Conservation (phyloP, 2,329 filamentous ascomycete species). For the Colletotrichum ledebouriae region DNA sequence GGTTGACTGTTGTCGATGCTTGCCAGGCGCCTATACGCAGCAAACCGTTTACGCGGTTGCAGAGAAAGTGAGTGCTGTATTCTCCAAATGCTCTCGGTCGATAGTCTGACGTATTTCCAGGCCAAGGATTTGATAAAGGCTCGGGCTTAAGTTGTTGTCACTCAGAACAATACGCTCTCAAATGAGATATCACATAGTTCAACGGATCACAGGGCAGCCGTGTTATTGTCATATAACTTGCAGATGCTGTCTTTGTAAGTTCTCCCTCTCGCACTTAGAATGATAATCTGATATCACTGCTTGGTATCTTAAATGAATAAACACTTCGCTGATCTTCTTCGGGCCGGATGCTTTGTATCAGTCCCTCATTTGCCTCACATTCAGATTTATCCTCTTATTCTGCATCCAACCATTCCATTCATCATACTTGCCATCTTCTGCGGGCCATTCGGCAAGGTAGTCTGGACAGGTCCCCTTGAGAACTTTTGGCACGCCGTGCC, state of each 20-base stretch:
- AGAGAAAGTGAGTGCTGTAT: slow-evolving; percentile 31
- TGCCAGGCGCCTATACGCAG: slow-evolving; percentile 43
- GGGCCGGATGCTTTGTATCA: slow-evolving; percentile 43
- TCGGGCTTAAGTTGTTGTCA: not conserved
- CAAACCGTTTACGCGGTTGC: slow-evolving; percentile 42
- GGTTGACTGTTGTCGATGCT: slow-evolving; percentile 40
- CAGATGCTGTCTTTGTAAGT: too few species aligned
- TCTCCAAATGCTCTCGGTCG: not conserved
- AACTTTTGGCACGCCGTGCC: slow-evolving; percentile 95
- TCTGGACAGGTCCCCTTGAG: slow-evolving; percentile 82
- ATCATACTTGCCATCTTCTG: slow-evolving; percentile 66
- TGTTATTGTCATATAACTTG: too few species aligned
- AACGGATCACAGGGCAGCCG: too few species aligned
- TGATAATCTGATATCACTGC: not conserved
- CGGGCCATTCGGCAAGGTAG: slow-evolving; percentile 82
- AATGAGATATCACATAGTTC: too few species aligned
- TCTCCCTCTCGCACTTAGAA: not conserved
- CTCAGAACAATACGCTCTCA: too few species aligned
- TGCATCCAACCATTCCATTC: slow-evolving; percentile 90
- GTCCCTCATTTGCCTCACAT: slow-evolving; percentile 88
- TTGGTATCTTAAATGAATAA: not conserved
- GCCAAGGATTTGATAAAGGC: slow-evolving; percentile 22
- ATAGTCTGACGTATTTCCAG: not conserved
- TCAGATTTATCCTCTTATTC: slow-evolving; percentile 89
- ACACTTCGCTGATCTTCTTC: not conserved